Percentiles rank a stretch among this genome's conserved stretches.
Conservation (phyloP, 495 filamentous ascomycete genomes). For the Trichoderma reesei region DNA sequence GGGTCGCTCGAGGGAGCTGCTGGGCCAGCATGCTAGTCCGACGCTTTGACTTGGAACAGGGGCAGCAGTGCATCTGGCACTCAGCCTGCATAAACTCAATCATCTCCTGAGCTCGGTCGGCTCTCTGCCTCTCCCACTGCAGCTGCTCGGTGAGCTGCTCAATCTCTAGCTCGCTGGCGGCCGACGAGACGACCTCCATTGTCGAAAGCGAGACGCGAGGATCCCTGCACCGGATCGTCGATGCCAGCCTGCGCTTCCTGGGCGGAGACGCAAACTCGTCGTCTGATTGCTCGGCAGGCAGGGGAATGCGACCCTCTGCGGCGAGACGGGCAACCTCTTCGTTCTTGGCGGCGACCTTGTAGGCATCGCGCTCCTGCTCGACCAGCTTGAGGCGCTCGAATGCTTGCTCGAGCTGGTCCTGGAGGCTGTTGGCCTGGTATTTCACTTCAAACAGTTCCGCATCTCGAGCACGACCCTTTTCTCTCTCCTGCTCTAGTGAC, state of each 20-base stretch:
- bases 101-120: slow-evolving; percentile 58
- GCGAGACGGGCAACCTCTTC: slow-evolving; percentile 52
- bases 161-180: slow-evolving; percentile 39
- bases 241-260: slow-evolving; percentile 17
- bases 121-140: slow-evolving; percentile 52
- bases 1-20: slow-evolving; percentile 7
- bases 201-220: slow-evolving; percentile 28
- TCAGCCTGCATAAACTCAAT: slow-evolving; percentile 77
- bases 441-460: slow-evolving; percentile 71
- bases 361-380: slow-evolving; percentile 60
- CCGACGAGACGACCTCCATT: slow-evolving; percentile 32
- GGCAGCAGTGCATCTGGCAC: slow-evolving; percentile 64
- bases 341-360: slow-evolving; percentile 50
- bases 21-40: slow-evolving; percentile 18
- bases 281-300: slow-evolving; percentile 38
- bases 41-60: slow-evolving; percentile 29
- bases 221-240: slow-evolving; percentile 7
- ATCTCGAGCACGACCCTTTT: slow-evolving; percentile 43
- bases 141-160: slow-evolving; percentile 54
- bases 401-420: slow-evolving; percentile 61
- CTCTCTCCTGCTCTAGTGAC: slow-evolving; percentile 35
- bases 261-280: slow-evolving; percentile 39
- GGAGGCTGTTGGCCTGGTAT: slow-evolving; percentile 60
- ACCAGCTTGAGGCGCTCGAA: slow-evolving; percentile 52
- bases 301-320: slow-evolving; percentile 50